phyloP scores from a whole-genome alignment of 345 rosid species.

The Euphorbia peplus region DNA sequence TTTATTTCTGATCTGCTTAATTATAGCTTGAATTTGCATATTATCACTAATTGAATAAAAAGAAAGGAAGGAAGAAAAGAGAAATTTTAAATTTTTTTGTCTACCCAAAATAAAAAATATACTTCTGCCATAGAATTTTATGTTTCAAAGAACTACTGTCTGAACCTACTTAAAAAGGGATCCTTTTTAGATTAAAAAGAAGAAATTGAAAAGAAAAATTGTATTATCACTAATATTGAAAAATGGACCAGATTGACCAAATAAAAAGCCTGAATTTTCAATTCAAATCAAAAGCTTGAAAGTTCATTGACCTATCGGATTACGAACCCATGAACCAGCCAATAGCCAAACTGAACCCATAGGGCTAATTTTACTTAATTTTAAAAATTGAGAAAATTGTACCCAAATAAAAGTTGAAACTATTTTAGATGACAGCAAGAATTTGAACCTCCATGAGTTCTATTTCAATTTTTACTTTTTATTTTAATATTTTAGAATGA shows the following conservation, averaged over 20 bases:
- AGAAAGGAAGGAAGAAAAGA: neutral
- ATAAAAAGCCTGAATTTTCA: neutral
- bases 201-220: no score
- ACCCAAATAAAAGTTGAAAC: neutral
- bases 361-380: no score
- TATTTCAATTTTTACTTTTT: no score
- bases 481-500: no score
- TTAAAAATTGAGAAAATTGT: no score
- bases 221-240: no score
- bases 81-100: neutral
- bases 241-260: neutral
- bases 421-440: neutral
- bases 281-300: neutral
- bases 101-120: neutral
- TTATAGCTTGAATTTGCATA: neutral
- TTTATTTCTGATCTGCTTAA: neutral
- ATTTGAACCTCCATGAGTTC: no score
- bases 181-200: neutral
- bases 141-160: neutral
- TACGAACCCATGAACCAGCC: neutral
- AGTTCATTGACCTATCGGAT: neutral
- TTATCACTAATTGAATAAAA: neutral
- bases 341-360: no score
- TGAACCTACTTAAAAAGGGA: neutral
- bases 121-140: neutral